Conservation (phyloP, 805 yeast species). For the Lachancea dasiensis region DNA sequence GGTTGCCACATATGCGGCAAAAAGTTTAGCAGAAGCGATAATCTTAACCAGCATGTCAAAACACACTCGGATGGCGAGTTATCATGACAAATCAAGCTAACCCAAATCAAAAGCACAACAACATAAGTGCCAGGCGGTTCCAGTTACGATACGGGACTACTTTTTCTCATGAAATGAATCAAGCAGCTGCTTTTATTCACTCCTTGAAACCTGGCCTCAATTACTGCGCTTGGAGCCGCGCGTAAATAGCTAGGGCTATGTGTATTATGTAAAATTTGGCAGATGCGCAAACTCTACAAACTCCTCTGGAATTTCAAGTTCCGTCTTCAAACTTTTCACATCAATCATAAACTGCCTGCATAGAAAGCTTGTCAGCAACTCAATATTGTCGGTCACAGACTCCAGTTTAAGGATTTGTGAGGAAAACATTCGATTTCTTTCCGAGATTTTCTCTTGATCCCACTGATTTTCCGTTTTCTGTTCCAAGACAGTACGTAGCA, state of each 20-base stretch:
- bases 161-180: too few species aligned
- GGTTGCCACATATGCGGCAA: conserved; percentile 56
- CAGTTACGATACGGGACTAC: too few species aligned
- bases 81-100: conserved; percentile 1
- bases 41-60: conserved; percentile 59
- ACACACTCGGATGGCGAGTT: conserved; percentile 36
- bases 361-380: conserved; percentile 35
- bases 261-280: neutral
- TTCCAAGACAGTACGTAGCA: conserved; percentile 7
- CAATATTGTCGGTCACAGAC: conserved; percentile 38
- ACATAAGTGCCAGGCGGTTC: too few species aligned
- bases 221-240: too few species aligned
- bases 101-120: too few species aligned
- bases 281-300: conserved; percentile 24
- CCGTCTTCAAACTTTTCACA: conserved; percentile 30
- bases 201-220: too few species aligned
- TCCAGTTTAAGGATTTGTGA: conserved; percentile 14
- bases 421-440: conserved; percentile 8
- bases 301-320: conserved; percentile 42
- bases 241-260: neutral
- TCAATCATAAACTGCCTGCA: conserved; percentile 28
- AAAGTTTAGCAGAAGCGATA: conserved; percentile 62
- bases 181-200: too few species aligned
- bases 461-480: conserved; percentile 20
- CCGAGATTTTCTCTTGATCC: conserved; percentile 16